Evolutionary conservation across 108 stramenopile species (phyloP).

Genomic region (Cyclotella atomus): DNA sequence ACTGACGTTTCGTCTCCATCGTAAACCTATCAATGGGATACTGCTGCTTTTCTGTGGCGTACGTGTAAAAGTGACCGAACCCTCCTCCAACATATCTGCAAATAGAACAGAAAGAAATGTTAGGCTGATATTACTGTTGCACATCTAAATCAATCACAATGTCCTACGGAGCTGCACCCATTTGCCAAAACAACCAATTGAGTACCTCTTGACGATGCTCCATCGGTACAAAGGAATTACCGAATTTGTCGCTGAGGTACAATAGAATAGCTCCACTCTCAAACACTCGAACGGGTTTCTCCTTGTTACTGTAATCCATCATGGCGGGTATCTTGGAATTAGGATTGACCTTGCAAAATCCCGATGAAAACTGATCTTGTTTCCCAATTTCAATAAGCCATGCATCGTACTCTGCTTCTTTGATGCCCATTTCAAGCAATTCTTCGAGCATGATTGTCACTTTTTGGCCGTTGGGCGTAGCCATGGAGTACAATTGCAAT

Average conservation of each 20-base stretch:
- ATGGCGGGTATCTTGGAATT: conserved; percentile 92
- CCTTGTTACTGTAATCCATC: conserved; percentile 47
- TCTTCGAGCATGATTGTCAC: conserved; percentile 88
- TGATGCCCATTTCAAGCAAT: conserved; percentile 16
- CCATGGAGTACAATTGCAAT: conserved; percentile 84
- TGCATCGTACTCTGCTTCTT: conserved; percentile 80
- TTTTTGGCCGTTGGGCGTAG: conserved; percentile 90
- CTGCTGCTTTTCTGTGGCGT: conserved; percentile 71
- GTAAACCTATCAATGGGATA: conserved; percentile 87
- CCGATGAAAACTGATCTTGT: conserved; percentile 80
- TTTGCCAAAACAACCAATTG: conserved; percentile 91
- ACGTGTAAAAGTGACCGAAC: conserved; percentile 81
- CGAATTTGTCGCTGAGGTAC: conserved; percentile 78
- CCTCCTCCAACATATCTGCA: conserved; percentile 82
- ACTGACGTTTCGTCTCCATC: conserved; percentile 83
- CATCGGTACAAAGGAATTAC: conserved; percentile 56
- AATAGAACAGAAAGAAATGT: too few relatives aligned
- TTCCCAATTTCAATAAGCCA: conserved; percentile 66
- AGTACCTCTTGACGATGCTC: conserved; percentile 55
- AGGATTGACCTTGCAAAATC: conserved; percentile 86
- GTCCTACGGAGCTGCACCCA: conserved; percentile 58
- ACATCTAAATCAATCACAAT: too few relatives aligned
- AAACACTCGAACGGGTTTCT: conserved; percentile 68
- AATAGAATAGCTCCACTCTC: conserved; percentile 82
- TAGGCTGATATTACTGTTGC: too few relatives aligned